Base-by-base conservation (phyloP, 2,329 filamentous ascomycete species). In the Colletotrichum sublineola region DNA sequence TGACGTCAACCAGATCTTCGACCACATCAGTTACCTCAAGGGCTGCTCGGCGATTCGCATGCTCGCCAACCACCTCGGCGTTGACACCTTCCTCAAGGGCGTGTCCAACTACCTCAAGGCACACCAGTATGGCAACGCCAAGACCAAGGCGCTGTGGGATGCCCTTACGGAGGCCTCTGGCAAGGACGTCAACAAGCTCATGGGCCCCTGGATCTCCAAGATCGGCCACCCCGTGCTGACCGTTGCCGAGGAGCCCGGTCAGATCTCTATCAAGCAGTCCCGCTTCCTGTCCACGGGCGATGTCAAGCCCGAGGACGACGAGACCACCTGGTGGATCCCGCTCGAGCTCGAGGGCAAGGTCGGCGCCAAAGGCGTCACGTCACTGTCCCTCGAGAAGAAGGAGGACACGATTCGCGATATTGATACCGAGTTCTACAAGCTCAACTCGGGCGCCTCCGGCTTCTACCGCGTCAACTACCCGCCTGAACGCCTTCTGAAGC, bases 31-130 rank as follows among this genome's bases (percentile, higher is more conserved):
- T 83, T 99, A 98, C 80, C 87, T 97, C 74, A 98, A 99, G 85
- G 96, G 96, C 46, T 97, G 94, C 84, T 97, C 96, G 2, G 94
- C 96, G 72, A 96, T 99, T 79, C 93, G 96, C 79, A 99, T 99
- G 96, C 84, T 99, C 77, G 96, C 94, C 77, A 92, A 93, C 77
- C 94, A 98, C 81, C 90, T 99, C 24, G 95, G 95, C 18, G 91
- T 93, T 64, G 91, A 97, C 78, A 93, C 90, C 1, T 99, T 99
- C 87, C 86, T 99, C 64, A 92, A 93, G 79, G 96, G 96, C 77
- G 95, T 99, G 62, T 91, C 94, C 24, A 90, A 92, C 77, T 99
- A 99, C 82, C 89, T 99, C 71, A 95, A 95, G 82, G 89, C 91
- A 63, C 93, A 99, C 81, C 91, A 93, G 69, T 98, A 97, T 79